Percentiles rank a stretch among this genome's conserved stretches.
These are phyloP conservation scores for Cercospora zeina DNA, from an alignment of 2,329 filamentous ascomycete species.

Conservation along the genomic window DNA sequence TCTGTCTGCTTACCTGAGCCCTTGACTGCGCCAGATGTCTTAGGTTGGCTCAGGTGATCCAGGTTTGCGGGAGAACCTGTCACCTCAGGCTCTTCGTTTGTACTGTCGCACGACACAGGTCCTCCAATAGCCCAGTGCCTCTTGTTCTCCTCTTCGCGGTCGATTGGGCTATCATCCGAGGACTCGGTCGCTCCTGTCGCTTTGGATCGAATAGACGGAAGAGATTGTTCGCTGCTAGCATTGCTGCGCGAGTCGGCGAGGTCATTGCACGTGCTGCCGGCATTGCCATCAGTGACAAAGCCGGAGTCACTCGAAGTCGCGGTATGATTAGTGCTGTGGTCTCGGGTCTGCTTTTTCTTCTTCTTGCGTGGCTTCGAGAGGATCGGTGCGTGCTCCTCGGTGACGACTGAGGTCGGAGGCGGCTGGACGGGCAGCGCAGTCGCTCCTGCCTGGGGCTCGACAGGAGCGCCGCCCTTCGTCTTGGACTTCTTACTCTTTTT, in stretches of 20 bases:
- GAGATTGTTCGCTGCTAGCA: neutral
- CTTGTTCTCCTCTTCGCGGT: neutral
- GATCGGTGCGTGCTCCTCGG: constrained; percentile 7
- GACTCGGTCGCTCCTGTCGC: neutral
- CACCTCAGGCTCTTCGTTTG: neutral
- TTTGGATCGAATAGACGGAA: neutral
- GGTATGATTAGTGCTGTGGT: neutral
- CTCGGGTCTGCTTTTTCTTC: neutral
- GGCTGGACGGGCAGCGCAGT: constrained; percentile 1
- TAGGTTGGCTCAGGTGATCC: neutral
- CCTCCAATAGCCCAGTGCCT: neutral
- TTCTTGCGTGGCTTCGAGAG: constrained; percentile 18
- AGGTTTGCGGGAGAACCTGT: neutral
- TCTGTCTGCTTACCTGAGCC: neutral
- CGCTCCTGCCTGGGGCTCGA: neutral
- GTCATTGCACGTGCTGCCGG: neutral
- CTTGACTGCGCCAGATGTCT: constrained; percentile 7
- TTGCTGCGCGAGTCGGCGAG: neutral
- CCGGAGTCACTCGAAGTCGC: neutral
- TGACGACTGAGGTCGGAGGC: neutral
- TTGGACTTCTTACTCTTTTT: constrained; percentile 11
- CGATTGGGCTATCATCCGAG: neutral
- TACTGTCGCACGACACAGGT: neutral
- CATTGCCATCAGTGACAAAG: neutral
- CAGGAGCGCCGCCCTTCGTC: neutral